Base-by-base conservation (phyloP, 2,329 filamentous ascomycete species). In the Venturia nashicola region DNA sequence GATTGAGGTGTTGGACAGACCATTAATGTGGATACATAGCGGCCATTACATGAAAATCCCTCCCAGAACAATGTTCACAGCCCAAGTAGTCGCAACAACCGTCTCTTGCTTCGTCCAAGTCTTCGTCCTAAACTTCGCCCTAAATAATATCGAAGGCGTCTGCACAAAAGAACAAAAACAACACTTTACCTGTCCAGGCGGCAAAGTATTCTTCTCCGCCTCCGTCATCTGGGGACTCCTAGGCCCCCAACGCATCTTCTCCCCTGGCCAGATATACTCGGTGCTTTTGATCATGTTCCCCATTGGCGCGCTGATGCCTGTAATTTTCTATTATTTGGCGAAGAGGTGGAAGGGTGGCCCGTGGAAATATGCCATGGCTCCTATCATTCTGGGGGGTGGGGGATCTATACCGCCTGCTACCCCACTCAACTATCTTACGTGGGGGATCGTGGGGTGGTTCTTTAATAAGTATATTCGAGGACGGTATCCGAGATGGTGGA, bases 221-320 rank as follows among this genome's bases (percentile, higher is more conserved):
- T 86, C 83, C 0, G 82, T 88, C 39, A 87, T 87, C 67, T 88
- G 85, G 85, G 85, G 86, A 16, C 79, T 86, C 46, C 82, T 88
- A 64, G 85, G 85, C 1, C 85, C 85, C 0, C 78, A 80, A 0
- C 82, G 83, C 67, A 83, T 87, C 71, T 87, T 87, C 75, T 84
- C 82, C 1, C 82, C 82, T 0, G 83, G 83, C 4, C 80, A 83
- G 66, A 80, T 87, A 68, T 87, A 87, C 76, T 79, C 79, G 0
- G 78, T 79, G 2, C 80, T 87, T 54, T 83, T 86, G 67, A 67
- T 77, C 67, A 86, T 86, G 76, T 87, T 86, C 74, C 68, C 76
- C 65, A 55, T 86, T 57, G 85, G 85, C 65, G 82, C 82, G 65
- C 61, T 81, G 48, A 71, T 78, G 0, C 83, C 84, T 5, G 67